Evolutionary conservation across 1,284 basidiomycete species (phyloP).

Genomic region (Tilletia caries): DNA sequence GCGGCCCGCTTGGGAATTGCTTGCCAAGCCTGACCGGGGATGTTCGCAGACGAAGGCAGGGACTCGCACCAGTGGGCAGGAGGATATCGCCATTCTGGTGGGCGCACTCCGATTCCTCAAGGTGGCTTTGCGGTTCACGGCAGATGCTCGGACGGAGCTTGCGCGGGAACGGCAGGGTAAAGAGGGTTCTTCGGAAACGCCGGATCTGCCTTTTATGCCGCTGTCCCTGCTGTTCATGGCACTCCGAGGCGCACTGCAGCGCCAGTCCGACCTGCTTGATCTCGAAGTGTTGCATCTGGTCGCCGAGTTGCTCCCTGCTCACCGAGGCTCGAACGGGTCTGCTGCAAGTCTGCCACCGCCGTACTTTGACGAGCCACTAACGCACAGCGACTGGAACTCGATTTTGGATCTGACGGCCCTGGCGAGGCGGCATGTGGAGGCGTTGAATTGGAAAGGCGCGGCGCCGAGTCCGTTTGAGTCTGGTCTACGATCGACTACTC

Average conservation of each 20-base stretch:
- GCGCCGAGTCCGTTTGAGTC: constrained; percentile 10
- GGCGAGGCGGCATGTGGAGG: constrained; percentile 42
- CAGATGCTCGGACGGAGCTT: constrained; percentile 24
- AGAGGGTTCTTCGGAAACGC: not conserved
- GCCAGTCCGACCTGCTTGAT: constrained; percentile 41
- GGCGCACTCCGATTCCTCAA: constrained; percentile 47
- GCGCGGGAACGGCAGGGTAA: constrained; percentile 23
- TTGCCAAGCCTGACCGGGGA: constrained; percentile 16
- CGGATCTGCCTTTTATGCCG: constrained; percentile 10
- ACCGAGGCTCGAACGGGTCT: constrained; percentile 7
- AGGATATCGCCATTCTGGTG: constrained; percentile 40
- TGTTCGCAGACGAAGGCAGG: not conserved
- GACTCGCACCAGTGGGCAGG: not conserved
- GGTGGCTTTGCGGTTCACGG: constrained; percentile 32
- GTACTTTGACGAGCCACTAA: constrained; percentile 17
- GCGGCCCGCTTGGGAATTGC: constrained; percentile 33
- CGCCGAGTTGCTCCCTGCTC: constrained; percentile 31
- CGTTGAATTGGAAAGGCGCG: constrained; percentile 26
- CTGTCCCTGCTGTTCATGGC: constrained; percentile 42
- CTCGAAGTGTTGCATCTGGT: constrained; percentile 44
- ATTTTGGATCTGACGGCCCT: constrained; percentile 41
- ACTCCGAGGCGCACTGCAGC: constrained; percentile 39
- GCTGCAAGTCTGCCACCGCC: constrained; percentile 9
- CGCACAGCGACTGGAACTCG: constrained; percentile 42
- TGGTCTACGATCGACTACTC: not conserved